These are phyloP conservation scores for Phytophthora palmivora DNA, from an alignment of 352 stramenopile species.

Conservation along the genomic window DNA sequence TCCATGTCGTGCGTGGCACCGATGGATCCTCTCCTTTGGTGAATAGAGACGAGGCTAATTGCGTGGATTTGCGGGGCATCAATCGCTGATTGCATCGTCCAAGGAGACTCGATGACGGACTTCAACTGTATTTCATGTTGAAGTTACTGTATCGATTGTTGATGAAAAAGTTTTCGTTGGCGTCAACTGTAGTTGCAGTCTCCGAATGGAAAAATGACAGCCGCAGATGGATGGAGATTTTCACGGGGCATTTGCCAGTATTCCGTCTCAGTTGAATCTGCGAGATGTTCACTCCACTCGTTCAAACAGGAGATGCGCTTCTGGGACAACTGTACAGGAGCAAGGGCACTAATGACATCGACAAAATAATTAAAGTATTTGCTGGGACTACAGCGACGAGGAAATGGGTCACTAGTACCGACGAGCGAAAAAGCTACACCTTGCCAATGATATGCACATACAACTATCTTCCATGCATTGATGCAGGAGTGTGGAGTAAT, in stretches of 20 bases:
- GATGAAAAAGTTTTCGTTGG: no score
- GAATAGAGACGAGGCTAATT: constrained; percentile 12
- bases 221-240: not conserved
- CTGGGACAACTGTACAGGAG: constrained; percentile 22
- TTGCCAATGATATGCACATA: no score
- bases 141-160: not conserved
- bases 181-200: no score
- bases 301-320: constrained; percentile 21
- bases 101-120: constrained; percentile 17
- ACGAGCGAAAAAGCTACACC: no score
- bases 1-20: constrained; percentile 9
- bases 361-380: constrained; percentile 23
- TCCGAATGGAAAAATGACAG: no score
- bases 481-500: no score
- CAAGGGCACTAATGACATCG: constrained; percentile 2
- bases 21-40: constrained; percentile 1
- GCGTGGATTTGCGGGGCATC: constrained; percentile 19
- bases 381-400: constrained; percentile 28
- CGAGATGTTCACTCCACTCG: constrained; percentile 10
- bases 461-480: no score
- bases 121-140: constrained; percentile 26
- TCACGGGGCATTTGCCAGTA: no score
- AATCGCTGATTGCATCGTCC: constrained; percentile 14
- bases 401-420: no score
- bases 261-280: no score